Evolutionary conservation across 2,329 filamentous ascomycete genomes (phyloP), one percentile per base, ranked within the genome.

Genomic region (Colletotrichum chlorophyti): DNA sequence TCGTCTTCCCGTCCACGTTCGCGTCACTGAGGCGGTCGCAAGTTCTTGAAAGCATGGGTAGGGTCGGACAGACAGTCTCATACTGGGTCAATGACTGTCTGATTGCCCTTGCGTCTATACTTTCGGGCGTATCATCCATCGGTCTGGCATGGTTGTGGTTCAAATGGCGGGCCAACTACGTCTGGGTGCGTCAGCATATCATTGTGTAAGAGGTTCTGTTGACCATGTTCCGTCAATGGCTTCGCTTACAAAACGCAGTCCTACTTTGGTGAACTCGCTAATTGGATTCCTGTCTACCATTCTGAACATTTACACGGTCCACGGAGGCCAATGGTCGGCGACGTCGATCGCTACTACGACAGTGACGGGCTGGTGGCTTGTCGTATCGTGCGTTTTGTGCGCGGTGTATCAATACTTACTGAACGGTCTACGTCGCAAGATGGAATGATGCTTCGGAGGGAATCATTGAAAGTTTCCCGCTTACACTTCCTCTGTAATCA

Each of bases 111-210:
- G 14, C 26, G 6, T 53, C 32, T 21, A 19, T 53, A 9, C 41
- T 53, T 4, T 47, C 12, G 17, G 51, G 15, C 10, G 24, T 27
- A 15, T 14, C 26, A 27, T 53, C 51, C 17, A 40, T 53, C 14
- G 10, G 51, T 10, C 51, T 53, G n/a, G 17, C 31, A 5, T 53
- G 24, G 51, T 15, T 46, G 19, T 53, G 19, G 51, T 53, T 46
- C 2, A 52, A 34, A 31, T 35, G 10, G 48, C 27, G 29, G 11
- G 27, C 7, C 11, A 52, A 52, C 38, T 52, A 53, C 6, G 17
- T 53, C 24, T 53, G 14, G 51, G 31, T 53, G 17, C 14, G 34
- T 17, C 12, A 40, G 32, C 24, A 53, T 38, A 47, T 47, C 6
- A 40, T 53, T 2, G 26, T 53, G 19, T 53, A 21, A 46, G 41